Evolutionary conservation across 1,139 yeast genomes (phyloP).

Genomic region (Yamadazyma epiphylla): DNA sequence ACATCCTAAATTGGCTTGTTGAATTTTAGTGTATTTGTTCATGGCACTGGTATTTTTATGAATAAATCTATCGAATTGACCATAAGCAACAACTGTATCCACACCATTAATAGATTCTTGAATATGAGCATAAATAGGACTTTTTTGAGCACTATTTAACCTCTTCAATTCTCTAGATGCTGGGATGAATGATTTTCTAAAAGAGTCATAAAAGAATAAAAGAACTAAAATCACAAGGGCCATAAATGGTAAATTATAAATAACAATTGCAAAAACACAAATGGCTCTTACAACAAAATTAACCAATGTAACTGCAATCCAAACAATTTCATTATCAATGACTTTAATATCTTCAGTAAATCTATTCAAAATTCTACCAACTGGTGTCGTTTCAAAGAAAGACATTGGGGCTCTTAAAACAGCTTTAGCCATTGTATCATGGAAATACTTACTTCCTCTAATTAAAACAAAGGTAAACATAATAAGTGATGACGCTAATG

Average conservation of each 20-base stretch:
- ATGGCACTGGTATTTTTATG: constrained; percentile 18
- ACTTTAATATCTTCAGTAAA: constrained; percentile 35
- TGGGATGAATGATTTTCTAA: constrained; percentile 28
- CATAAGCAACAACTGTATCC: constrained; percentile 33
- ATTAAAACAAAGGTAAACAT: constrained; percentile 32
- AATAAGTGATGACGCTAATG: constrained; percentile 25
- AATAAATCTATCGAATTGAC: constrained; percentile 25
- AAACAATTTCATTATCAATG: constrained; percentile 30
- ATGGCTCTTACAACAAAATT: constrained; percentile 20
- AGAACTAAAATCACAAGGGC: constrained; percentile 19
- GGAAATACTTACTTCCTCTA: constrained; percentile 31
- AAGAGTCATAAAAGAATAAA: constrained; percentile 24
- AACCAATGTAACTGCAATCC: constrained; percentile 25
- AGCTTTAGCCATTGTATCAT: constrained; percentile 34
- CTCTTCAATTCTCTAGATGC: constrained; percentile 37
- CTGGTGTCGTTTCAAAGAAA: constrained; percentile 43
- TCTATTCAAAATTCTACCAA: constrained; percentile 37
- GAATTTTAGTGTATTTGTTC: constrained; percentile 19
- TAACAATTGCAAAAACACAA: constrained; percentile 25
- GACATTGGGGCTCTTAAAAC: constrained; percentile 42
- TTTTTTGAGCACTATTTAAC: constrained; percentile 26
- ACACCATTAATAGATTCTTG: constrained; percentile 38
- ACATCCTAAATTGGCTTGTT: constrained; percentile 20
- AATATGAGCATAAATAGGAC: constrained; percentile 33
- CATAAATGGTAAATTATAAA: constrained; percentile 33